phyloP scores from a whole-genome alignment of 2,329 filamentous ascomycete genomes.

The Talaromyces sp. region DNA sequence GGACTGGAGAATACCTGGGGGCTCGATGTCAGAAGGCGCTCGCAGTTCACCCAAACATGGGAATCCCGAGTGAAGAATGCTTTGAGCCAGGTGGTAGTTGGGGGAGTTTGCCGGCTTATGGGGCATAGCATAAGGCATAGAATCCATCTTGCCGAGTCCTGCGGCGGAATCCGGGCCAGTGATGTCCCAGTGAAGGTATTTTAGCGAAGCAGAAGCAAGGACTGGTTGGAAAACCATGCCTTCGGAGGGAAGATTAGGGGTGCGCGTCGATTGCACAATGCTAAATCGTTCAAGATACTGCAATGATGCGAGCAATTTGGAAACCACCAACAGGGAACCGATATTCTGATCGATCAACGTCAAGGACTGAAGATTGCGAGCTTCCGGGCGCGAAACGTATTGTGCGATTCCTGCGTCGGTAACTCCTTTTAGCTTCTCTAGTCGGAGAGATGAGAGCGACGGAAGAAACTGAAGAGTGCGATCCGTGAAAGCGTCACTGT shows the following conservation, averaged over 20 bases:
- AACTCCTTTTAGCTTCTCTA: conserved; percentile 52
- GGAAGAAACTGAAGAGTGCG: conserved; percentile 50
- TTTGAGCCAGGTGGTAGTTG: conserved; percentile 40
- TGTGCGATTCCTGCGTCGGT: conserved; percentile 52
- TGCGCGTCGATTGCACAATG: conserved; percentile 45
- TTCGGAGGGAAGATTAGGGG: conserved; percentile 40
- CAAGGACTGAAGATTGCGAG: conserved; percentile 41
- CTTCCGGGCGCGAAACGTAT: conserved; percentile 44
- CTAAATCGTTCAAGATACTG: conserved; percentile 44
- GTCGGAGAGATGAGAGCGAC: conserved; percentile 46
- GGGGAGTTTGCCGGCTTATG: conserved; percentile 30
- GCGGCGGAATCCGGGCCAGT: conserved; percentile 32
- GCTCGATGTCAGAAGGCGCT: conserved; percentile 40
- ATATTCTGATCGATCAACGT: conserved; percentile 51
- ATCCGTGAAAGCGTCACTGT: conserved; percentile 51
- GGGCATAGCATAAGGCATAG: conserved; percentile 30
- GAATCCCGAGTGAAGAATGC: conserved; percentile 38
- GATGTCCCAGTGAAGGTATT: conserved; percentile 54
- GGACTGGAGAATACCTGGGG: conserved; percentile 37
- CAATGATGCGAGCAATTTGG: conserved; percentile 47
- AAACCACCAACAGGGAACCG: conserved; percentile 46
- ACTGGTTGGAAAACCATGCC: conserved; percentile 42
- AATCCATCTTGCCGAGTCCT: conserved; percentile 33
- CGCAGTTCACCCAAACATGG: conserved; percentile 35
- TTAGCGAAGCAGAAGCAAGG: conserved; percentile 45